These are phyloP conservation scores for Neltuma alba DNA, from an alignment of 306 rosid genomes.

Conservation along the genomic window DNA sequence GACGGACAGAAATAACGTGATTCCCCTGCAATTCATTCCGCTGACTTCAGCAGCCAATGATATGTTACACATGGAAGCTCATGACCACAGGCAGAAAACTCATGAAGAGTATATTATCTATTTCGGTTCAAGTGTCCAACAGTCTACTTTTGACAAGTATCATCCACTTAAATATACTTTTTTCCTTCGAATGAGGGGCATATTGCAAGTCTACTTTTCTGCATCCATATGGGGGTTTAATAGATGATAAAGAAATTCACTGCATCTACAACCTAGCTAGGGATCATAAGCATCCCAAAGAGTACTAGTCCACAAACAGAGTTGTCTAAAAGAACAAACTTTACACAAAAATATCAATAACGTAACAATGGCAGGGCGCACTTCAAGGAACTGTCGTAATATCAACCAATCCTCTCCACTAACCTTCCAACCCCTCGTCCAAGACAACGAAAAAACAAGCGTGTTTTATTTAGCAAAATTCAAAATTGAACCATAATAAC, in stretches of 20 bases:
- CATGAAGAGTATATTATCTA: not conserved
- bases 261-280: not conserved
- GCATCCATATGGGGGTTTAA: not conserved
- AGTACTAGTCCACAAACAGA: not conserved
- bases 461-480: not conserved
- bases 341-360: not conserved
- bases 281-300: conserved; percentile 3
- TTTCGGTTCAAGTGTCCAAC: not conserved
- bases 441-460: not conserved
- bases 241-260: conserved; percentile 11
- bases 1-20: not conserved
- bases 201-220: not conserved
- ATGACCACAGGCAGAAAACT: not conserved
- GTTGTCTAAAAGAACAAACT: not conserved
- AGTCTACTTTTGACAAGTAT: conserved; percentile 10
- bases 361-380: conserved; percentile 1
- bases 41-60: not conserved
- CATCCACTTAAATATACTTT: not conserved
- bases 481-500: not conserved
- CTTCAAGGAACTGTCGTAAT: not conserved
- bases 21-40: not conserved
- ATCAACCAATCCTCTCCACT: not conserved
- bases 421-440: not conserved
- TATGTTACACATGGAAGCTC: not conserved
- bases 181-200: not conserved